A percentile compares a stretch with the other conserved stretches of the same genome.
These are phyloP conservation scores for Endothia cerciana DNA, from an alignment of 2,329 filamentous ascomycete genomes.

Conservation along the genomic window DNA sequence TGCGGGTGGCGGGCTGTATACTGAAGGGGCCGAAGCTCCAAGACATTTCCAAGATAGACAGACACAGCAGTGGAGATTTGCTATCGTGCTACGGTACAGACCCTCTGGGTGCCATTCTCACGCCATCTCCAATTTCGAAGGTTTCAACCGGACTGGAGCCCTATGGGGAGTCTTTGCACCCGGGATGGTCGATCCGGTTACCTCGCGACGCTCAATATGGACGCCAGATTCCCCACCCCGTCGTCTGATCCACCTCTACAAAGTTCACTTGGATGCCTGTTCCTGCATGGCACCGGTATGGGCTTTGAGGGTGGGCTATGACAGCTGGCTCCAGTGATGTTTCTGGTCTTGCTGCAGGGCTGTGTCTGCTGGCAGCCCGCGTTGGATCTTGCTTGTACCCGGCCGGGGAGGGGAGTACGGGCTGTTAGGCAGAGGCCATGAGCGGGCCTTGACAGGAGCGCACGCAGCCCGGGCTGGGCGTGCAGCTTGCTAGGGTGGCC, in stretches of 20 bases:
- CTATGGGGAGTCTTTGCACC: background rate
- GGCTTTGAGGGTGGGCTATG: background rate
- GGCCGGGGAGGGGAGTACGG: background rate
- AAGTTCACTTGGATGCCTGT: background rate
- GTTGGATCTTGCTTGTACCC: constrained; percentile 15
- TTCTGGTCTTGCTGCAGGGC: background rate
- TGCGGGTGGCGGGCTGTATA: background rate
- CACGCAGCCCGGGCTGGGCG: constrained; percentile 1
- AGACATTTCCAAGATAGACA: background rate
- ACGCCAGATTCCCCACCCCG: background rate
- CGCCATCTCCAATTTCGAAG: background rate
- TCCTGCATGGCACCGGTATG: background rate
- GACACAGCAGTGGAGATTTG: too few relatives aligned
- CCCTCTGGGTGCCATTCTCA: background rate
- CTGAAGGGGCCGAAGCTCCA: background rate
- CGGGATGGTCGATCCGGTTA: constrained; percentile 12
- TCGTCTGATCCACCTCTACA: background rate
- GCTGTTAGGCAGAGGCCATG: background rate
- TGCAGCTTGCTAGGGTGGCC: background rate
- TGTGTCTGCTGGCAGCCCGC: constrained; percentile 1
- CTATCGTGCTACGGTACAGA: constrained; percentile 2
- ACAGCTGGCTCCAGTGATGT: background rate
- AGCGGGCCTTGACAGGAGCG: background rate
- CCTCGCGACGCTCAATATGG: constrained; percentile 3
- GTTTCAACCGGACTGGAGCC: constrained; percentile 13